Evolutionary conservation across 108 stramenopile species (phyloP), one percentile per base, ranked within the genome.

Genomic region (Asterionellopsis glacialis): DNA sequence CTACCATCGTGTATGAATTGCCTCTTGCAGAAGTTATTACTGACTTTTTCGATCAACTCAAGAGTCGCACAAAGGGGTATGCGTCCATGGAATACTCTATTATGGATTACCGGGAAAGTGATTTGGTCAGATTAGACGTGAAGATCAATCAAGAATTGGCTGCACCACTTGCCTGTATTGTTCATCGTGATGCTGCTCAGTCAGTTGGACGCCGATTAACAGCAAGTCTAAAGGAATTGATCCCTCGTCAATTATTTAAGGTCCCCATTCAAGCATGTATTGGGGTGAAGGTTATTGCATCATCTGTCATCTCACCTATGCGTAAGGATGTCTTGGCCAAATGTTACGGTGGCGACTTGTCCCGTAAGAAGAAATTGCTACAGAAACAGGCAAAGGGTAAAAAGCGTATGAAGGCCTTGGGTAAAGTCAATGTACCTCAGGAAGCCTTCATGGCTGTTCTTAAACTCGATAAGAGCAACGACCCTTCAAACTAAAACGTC

Each of bases 321-420:
- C 78, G 96, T n/a, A 99, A 99, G 63, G 98, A 99, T 77, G 98
- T 99, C 9, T 66, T 97, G 55, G 96, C 98, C 22, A 97, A 97
- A 68, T 96, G 95, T 51, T 97, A 97, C 51, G 98, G 98, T 25
- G 98, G 98, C n/a, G 98, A 99, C 66, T 80, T 99, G 19, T 72
- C 95, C 15, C 88, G 98, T 39, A 99, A 99, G 81, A 97, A 98
- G 67, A 99, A 99, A 73, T 79, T 99, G 51, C 72, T 98, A 55
- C 87, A 99, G 58, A 99, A 99, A 73, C 98, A 99, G 81, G 97
- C 97, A 10, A 95, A 93, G 77, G 98, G 98, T 33, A 99, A 99
- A 75, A 95, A 95, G 73, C 73, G 95, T 47, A 99, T 99, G 98
- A 98, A 98, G 73, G 65, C 88, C 25, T 95, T 99, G 80, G 98